Conservation (phyloP, 257 asterid species). For the Verbascum thapsus region DNA sequence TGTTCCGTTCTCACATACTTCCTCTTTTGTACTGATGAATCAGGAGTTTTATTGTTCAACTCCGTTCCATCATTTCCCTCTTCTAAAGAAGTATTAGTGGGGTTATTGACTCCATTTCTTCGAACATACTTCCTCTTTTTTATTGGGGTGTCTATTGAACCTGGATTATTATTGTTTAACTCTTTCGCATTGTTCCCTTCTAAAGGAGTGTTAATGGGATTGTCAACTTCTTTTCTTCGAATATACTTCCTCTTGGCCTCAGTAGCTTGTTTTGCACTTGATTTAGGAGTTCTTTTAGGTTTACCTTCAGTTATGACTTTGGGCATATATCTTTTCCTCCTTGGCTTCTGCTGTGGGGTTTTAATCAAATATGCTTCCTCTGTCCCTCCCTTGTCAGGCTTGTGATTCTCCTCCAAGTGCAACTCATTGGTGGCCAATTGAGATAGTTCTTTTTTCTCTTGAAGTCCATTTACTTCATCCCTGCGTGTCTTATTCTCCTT, state of each 20-base stretch:
- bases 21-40: too few relatives aligned
- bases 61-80: too few relatives aligned
- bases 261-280: slow-evolving; percentile 43
- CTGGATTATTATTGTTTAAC: slow-evolving; percentile 32
- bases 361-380: slow-evolving; percentile 50
- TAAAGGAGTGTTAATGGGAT: slow-evolving; percentile 29
- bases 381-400: slow-evolving; percentile 71
- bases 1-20: slow-evolving; percentile 41
- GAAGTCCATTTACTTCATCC: slow-evolving; percentile 40
- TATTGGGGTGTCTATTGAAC: slow-evolving; percentile 32
- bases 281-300: slow-evolving; percentile 46
- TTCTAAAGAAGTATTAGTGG: too few relatives aligned
- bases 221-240: slow-evolving; percentile 39
- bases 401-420: slow-evolving; percentile 59
- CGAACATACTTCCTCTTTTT: too few relatives aligned
- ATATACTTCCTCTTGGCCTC: slow-evolving; percentile 60
- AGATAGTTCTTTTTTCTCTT: slow-evolving; percentile 34
- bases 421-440: slow-evolving; percentile 36
- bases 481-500: slow-evolving; percentile 24
- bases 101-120: too few relatives aligned
- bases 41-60: too few relatives aligned
- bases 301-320: slow-evolving; percentile 76
- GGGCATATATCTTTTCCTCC: slow-evolving; percentile 90
- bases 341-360: slow-evolving; percentile 71
- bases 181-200: slow-evolving; percentile 39